A percentile compares a stretch with the other conserved stretches of the same genome.
Conservation (phyloP, 768 basidiomycete genomes). For the Tricholoma hemisulphureum region DNA sequence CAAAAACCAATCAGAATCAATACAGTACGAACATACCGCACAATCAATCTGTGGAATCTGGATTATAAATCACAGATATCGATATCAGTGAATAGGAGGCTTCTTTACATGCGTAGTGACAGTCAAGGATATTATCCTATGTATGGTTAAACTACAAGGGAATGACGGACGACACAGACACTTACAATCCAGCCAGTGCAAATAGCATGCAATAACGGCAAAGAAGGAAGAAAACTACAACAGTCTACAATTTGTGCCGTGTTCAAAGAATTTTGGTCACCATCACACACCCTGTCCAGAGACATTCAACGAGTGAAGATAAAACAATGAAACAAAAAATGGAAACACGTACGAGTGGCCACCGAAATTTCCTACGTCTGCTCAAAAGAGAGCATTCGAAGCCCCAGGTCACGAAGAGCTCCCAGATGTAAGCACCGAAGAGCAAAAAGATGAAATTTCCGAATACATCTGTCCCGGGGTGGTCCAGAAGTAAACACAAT, state of each 20-base stretch:
- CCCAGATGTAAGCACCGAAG: constrained; percentile 69
- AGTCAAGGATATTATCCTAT: constrained; percentile 58
- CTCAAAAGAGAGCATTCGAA: constrained; percentile 69
- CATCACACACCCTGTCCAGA: constrained; percentile 23
- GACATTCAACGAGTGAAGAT: neutral
- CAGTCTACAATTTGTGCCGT: constrained; percentile 2
- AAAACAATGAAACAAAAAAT: neutral
- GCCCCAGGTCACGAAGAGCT: constrained; percentile 56
- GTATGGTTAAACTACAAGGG: neutral
- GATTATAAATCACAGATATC: constrained; percentile 14
- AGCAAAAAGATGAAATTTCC: constrained; percentile 59
- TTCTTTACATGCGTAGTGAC: constrained; percentile 43
- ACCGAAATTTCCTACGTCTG: constrained; percentile 55
- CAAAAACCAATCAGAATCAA: constrained; percentile 1
- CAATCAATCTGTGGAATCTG: constrained; percentile 52
- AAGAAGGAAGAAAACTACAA: constrained; percentile 60
- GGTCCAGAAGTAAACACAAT: neutral
- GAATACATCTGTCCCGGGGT: constrained; percentile 55
- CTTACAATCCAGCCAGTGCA: constrained; percentile 63
- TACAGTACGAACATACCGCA: constrained; percentile 37
- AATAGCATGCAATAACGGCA: constrained; percentile 73
- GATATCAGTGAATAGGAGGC: neutral
- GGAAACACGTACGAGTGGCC: constrained; percentile 59
- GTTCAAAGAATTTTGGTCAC: neutral
- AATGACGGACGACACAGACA: constrained; percentile 5